These are phyloP conservation scores for Diaporthe batatas DNA, from an alignment of 2,329 filamentous ascomycete species.

Conservation along the genomic window DNA sequence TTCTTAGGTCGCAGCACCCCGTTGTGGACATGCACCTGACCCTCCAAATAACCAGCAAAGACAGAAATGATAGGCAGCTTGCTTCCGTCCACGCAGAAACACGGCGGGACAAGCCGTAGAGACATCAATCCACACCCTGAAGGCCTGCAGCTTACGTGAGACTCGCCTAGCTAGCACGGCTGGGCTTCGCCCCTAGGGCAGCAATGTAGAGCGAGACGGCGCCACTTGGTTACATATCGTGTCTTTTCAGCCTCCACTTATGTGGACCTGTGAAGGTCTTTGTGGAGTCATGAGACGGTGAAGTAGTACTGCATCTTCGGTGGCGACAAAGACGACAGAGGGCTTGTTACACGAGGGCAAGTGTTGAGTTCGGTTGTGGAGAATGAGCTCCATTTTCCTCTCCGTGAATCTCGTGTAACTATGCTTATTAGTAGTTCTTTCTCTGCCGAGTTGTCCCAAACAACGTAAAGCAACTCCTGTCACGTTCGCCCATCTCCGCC, in stretches of 20 bases:
- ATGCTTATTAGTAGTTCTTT: not conserved
- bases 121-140: not conserved
- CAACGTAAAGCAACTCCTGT: not conserved
- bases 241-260: not conserved
- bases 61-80: not conserved
- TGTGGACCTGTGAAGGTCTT: not conserved
- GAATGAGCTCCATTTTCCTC: not conserved
- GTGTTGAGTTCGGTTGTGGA: not conserved
- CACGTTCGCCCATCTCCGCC: not conserved
- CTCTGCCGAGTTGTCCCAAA: not conserved
- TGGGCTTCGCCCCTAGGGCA: not conserved
- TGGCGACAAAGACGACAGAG: not conserved
- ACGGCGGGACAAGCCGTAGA: not conserved
- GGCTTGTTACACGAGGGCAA: not conserved
- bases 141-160: constrained; percentile 1
- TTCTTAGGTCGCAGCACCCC: no score
- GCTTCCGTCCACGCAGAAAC: not conserved
- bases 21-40: no score
- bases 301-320: not conserved
- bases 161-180: not conserved
- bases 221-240: not conserved
- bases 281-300: not conserved
- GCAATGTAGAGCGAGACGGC: not conserved
- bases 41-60: not conserved
- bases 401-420: no score